Evolutionary conservation across 305 asterid species (phyloP).

Genomic region (Striga hermonthica): DNA sequence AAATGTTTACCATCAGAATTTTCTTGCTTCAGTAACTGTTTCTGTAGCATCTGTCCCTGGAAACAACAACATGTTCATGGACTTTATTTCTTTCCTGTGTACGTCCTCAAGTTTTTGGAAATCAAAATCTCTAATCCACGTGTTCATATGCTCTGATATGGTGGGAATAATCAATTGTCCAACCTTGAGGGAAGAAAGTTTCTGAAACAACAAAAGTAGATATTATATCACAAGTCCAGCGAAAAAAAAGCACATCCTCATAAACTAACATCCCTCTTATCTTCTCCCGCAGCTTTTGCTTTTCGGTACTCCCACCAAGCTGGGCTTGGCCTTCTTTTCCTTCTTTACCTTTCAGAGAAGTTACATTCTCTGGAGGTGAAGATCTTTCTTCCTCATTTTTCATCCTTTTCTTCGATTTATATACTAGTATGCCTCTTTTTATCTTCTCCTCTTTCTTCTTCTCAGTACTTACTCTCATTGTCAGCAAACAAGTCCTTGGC

Average conservation of each 20-base stretch:
- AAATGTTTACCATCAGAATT: constrained; percentile 50
- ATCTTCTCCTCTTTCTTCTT: constrained; percentile 41
- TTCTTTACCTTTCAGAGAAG: constrained; percentile 43
- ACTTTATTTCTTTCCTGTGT: constrained; percentile 63
- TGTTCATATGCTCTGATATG: constrained; percentile 85
- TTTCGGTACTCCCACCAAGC: constrained; percentile 86
- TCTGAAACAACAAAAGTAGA: constrained; percentile 45
- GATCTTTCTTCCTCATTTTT: constrained; percentile 51
- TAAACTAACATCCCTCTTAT: constrained; percentile 76
- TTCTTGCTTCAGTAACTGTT: constrained; percentile 51
- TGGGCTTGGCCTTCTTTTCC: constrained; percentile 45
- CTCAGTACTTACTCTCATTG: constrained; percentile 44
- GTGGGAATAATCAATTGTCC: constrained; percentile 84
- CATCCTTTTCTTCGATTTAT: constrained; percentile 12
- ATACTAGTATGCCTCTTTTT: constrained; percentile 21
- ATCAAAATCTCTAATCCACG: constrained; percentile 81
- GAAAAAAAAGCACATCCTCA: constrained; percentile 21
- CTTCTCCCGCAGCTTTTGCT: constrained; percentile 80
- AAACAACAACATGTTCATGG: constrained; percentile 82
- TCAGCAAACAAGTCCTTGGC: constrained; percentile 39
- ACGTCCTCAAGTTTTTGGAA: constrained; percentile 60
- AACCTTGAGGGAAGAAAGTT: constrained; percentile 63
- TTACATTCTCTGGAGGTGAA: constrained; percentile 32
- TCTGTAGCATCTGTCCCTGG: constrained; percentile 96
- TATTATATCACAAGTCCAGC: constrained; percentile 25